Evolutionary conservation across 2,329 filamentous ascomycete genomes (phyloP), one percentile per base, ranked within the genome.

Genomic region (Diatrype stigma): DNA sequence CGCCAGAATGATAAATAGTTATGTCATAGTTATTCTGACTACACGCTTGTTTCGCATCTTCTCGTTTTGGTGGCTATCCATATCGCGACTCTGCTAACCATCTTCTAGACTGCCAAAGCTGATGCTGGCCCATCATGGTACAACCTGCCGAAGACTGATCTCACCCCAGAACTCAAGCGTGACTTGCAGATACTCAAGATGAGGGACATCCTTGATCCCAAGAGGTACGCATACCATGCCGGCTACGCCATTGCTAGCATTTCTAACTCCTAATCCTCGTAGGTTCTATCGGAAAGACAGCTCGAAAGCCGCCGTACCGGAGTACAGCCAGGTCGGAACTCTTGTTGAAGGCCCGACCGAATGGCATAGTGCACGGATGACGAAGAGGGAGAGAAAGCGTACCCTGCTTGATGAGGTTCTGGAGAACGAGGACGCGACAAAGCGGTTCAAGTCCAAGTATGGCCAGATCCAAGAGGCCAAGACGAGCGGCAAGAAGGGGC

Each of bases 111-210:
- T 50, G 50, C 60, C 12, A 67, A 68, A 49, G 66, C 76, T 51
- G 88, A 86, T 54, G 88, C 92, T 47, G 94, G 93, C 42, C 71
- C 84, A 16, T 77, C 88, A 51, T 97, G 93, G 93, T 97, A 87
- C 73, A 81, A 95, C 61, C 77, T 99, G 49, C 92, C 92, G 6
- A 85, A 85, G 62, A 96, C 93, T 23, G 78, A 89, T 47, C 72
- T 96, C 47, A 96, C 91, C 0, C 83, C 90, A 8, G 85, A 95
- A 64, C 77, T 96, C 55, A 96, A 92, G 71, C 82, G 90, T 60
- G 93, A 99, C 66, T 77, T 96, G 47, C 91, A 96, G 70, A 76
- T 97, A 11, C 76, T 99, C 52, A 86, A 90, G 58, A 93, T 96
- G 87, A 85, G 94, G 68, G 86, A 85, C 50, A 86, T 96, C 19